Base-by-base conservation (phyloP, 352 stramenopile species). In the Phytophthora vignae region DNA sequence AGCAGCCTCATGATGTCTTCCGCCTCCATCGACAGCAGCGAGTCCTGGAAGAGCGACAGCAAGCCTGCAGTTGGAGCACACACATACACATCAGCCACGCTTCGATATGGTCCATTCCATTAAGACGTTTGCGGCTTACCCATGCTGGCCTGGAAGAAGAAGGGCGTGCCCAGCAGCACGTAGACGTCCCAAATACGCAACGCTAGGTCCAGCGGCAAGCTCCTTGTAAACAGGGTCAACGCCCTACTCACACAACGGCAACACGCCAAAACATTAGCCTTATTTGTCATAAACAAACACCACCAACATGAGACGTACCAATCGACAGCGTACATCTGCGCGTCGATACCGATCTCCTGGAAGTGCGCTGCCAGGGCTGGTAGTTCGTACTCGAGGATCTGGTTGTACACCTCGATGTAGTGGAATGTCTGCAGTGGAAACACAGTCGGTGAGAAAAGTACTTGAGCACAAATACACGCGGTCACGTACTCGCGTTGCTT, bases 121-220 rank as follows among this genome's bases (percentile, higher is more conserved):
- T 9, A 15, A 49, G 15, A 22, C 14, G 8, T 15, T 29, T 27
- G 64, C 55, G 6, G 38, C 77, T 60, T 72, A 95, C 89, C 90
- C 73, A 96, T 90, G 72, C 87, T 94, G 7, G 88, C 88, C 57
- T 95, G 90, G 66, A 96, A 96, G 74, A 96, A 95, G 71, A 95
- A 96, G 17, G 88, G 78, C 49, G 90, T 92, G 40, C 90, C 88
- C 14, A 94, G 49, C 29, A 89, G 70, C 11, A 96, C 85, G 60
- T 93, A 96, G 73, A 88, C 90, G 71, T 96, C 90, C 90, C 88
- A 95, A 6, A 96, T 66, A 10, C 87, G 90, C 65, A 96, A 67
- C 3, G 89, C 90, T 11, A 95, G 60, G 38, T 91, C 76, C 12
- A 96, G 62, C 22, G 90, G 85, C 21, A 96, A 74, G 60, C 86